Evolutionary conservation across 768 basidiomycete genomes (phyloP).

Genomic region (Lactifluus echinatus): DNA sequence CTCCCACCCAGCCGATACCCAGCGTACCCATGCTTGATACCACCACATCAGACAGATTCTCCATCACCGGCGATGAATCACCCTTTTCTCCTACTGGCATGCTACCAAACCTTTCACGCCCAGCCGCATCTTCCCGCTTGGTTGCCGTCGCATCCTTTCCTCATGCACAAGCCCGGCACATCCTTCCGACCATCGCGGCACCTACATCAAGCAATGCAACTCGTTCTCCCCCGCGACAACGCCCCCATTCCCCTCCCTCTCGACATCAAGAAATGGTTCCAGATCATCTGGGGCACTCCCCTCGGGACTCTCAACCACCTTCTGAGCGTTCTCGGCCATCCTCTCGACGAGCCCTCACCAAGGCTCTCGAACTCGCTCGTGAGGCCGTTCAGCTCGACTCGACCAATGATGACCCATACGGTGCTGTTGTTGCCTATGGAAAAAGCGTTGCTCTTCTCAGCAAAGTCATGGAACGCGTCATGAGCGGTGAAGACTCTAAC

Average conservation of each 20-base stretch:
- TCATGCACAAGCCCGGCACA: constrained; percentile 37
- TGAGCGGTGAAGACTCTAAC: constrained; percentile 74
- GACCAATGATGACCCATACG: constrained; percentile 80
- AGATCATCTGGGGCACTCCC: constrained; percentile 37
- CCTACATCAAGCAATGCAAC: constrained; percentile 43
- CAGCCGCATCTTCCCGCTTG: constrained; percentile 40
- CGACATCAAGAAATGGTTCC: constrained; percentile 34
- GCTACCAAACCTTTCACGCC: constrained; percentile 27
- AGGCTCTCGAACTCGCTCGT: constrained; percentile 79
- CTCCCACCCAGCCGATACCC: constrained; percentile 69
- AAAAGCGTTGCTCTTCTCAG: constrained; percentile 79
- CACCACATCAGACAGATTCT: constrained; percentile 21
- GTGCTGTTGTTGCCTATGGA: constrained; percentile 82
- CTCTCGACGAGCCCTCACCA: constrained; percentile 77
- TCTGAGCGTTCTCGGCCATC: constrained; percentile 56
- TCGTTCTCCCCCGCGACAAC: constrained; percentile 49
- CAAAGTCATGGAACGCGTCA: constrained; percentile 88
- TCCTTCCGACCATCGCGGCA: constrained; percentile 25
- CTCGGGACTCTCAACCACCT: constrained; percentile 34
- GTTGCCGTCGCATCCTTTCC: constrained; percentile 56
- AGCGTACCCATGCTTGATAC: constrained; percentile 39
- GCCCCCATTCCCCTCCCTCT: constrained; percentile 21
- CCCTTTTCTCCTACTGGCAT: constrained; percentile 19
- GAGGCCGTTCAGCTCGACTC: constrained; percentile 86
- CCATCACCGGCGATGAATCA: constrained; percentile 21